Conservation (phyloP, 2,329 filamentous ascomycete genomes). For the Exophiala alcalophila region DNA sequence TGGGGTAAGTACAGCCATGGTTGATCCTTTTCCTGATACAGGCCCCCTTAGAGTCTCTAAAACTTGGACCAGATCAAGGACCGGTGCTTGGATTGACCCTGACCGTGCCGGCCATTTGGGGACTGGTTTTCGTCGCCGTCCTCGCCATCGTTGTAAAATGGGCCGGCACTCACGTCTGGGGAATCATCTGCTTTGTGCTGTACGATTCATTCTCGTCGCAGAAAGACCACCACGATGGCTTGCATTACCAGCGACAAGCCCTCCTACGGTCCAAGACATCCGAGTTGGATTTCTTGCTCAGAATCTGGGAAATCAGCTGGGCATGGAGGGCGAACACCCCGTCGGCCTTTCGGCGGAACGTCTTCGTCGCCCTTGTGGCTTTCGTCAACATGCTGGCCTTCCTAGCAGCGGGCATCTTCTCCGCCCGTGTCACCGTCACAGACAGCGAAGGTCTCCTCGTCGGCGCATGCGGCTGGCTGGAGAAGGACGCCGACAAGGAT, state of each 20-base stretch:
- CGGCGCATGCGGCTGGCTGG: slow-evolving; percentile 8
- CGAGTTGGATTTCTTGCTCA: slow-evolving; percentile 4
- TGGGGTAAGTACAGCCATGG: slow-evolving; percentile 6
- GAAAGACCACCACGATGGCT: slow-evolving; percentile 5
- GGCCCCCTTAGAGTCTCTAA: background rate
- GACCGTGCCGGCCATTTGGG: slow-evolving; percentile 5
- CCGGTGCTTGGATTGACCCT: background rate
- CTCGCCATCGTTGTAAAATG: slow-evolving; percentile 10
- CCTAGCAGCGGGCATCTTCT: slow-evolving; percentile 7
- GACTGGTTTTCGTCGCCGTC: slow-evolving; percentile 7
- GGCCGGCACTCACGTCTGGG: slow-evolving; percentile 13
- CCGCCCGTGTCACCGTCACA: slow-evolving; percentile 3
- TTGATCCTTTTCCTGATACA: background rate
- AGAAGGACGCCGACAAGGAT: slow-evolving; percentile 8
- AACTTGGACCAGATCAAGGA: background rate
- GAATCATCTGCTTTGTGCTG: slow-evolving; percentile 7
- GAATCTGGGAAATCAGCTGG: slow-evolving; percentile 7
- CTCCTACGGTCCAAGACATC: slow-evolving; percentile 7
- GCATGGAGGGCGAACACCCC: slow-evolving; percentile 8
- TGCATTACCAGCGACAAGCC: slow-evolving; percentile 11
- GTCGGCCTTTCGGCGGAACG: slow-evolving; percentile 1
- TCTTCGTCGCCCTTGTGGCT: slow-evolving; percentile 2
- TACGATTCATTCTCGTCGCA: background rate
- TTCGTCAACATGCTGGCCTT: slow-evolving; percentile 2
- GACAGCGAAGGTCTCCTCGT: slow-evolving; percentile 9